These are phyloP conservation scores for Salix arbutifolia DNA, from an alignment of 345 rosid species.

Conservation along the genomic window DNA sequence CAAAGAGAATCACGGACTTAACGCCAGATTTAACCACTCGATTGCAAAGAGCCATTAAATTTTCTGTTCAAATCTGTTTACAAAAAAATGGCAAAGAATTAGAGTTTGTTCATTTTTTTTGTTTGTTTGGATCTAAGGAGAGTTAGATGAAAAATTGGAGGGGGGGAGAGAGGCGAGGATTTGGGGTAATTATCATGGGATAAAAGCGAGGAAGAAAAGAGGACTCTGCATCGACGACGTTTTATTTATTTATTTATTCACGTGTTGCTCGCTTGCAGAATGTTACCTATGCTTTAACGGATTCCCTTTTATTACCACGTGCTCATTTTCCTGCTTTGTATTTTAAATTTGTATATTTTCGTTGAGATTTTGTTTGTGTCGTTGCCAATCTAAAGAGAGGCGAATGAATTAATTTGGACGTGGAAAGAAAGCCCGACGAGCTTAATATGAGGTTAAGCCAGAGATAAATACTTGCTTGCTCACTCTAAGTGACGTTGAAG, in stretches of 20 bases:
- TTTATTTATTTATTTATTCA: neutral
- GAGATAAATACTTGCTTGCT: too few relatives aligned
- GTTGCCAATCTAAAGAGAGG: too few relatives aligned
- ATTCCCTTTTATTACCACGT: neutral
- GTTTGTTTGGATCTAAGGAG: neutral
- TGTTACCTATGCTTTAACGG: neutral
- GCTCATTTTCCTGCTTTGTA: neutral
- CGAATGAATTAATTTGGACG: too few relatives aligned
- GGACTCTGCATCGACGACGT: neutral
- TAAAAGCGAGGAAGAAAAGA: neutral
- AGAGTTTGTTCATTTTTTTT: neutral
- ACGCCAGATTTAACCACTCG: constrained; percentile 40
- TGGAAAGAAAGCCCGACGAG: too few relatives aligned
- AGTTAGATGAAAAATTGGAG: neutral
- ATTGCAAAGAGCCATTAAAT: constrained; percentile 46
- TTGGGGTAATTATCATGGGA: neutral
- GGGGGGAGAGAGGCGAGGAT: neutral
- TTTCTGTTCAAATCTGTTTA: neutral
- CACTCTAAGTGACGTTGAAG: too few relatives aligned
- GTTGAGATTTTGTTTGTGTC: too few relatives aligned
- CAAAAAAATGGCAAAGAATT: neutral
- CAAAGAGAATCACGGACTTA: constrained; percentile 22
- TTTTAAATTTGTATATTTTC: too few relatives aligned
- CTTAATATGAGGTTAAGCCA: too few relatives aligned
- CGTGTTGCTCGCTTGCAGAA: neutral